Evolutionary conservation across 208 protist species (phyloP), one percentile per base, ranked within the genome.

Genomic region (Crithidia expoeki): DNA sequence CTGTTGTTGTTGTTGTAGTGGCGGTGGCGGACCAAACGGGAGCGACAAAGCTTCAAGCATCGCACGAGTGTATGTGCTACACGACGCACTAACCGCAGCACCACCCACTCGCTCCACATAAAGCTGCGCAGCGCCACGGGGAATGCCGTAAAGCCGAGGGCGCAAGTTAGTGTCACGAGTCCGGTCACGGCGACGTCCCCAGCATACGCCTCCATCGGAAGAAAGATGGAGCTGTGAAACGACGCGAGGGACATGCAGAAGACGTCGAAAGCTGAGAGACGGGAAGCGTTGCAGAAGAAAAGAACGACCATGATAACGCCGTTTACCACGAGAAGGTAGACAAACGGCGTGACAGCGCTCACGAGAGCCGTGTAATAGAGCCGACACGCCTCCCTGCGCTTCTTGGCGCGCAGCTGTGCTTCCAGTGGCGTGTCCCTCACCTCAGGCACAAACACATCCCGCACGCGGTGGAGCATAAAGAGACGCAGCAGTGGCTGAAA

Each of bases 181-280:
- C 78, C 71, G 19, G 87, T 79, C 25, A 92, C 80, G 7, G 69
- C 76, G 19, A 59, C 46, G 36, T 94, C 86, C 0, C 32, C 36
- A 1, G 71, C 78, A 58, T 86, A 94, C 21, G 40, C 44, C 40
- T 88, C 80, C 83, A 92, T 88, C 4, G 89, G 67, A 2, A 85
- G 50, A 65, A 94, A 92, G 46, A 92, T 85, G 59, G 81, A 85
- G 55, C 86, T 79, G 50, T 92, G 89, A 64, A 94, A 94, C 14
- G 89, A 80, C 4, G 81, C 81, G 11, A 88, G 49, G 4, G 64
- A 64, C 61, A 89, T 82, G 56, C 75, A 76, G 51, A 90, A 56
- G 7, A 79, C 71, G 2, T 84, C 62, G 17, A 74, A 58, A 12
- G 25, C 42, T 1, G 72, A 76, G n/a, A 92, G 61, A 28, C 66